Base-by-base conservation (phyloP, 805 yeast genomes). In the Aciculoconidium aculeatum region DNA sequence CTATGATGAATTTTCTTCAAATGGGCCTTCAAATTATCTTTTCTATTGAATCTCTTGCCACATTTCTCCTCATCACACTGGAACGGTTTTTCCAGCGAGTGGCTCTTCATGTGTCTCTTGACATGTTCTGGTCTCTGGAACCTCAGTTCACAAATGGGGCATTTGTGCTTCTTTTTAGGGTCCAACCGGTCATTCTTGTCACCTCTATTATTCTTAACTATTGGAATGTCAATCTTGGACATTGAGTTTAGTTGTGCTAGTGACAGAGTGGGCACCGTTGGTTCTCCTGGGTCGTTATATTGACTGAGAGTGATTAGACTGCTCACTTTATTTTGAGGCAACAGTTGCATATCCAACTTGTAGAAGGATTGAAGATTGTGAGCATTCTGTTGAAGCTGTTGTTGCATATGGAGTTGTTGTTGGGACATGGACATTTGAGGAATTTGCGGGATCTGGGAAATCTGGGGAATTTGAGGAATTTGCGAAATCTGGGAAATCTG, bases 41-140 rank as follows among this genome's bases (percentile, higher is more conserved):
- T 73, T 39, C 80, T 51, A 47, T 73, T 74, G 50, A 74, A 74
- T 34, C 77, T 51, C 47, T 72, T 71, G 14, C 70, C 70, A 47
- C 80, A 74, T 21, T 63, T 56, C 3, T 58, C 58, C 40, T 66
- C 67, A 28, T 70, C 67, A 47, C 80, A 74, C 34, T 59, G 65
- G 41, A 61, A 74, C 6, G 80, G 80, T 42, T 72, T 73, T 39
- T 73, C 79, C 7, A 70, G 56, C 4, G 75, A 67, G 49, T 74
- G 80, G 23, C 72, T 62, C 45, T 75, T 65, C 69, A 74, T 61
- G 44, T 74, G 77, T 37, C 84, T 51, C 48, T 74, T 78, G 16
- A 78, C 86, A 50, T 78, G 86, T 44, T 78, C 86, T 3, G 86
- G 81, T 39, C 82, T 53, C 48, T 77, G 84, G 60, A 77, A 77